Conservation (phyloP, 1,284 basidiomycete species). For the Athelia sp. region DNA sequence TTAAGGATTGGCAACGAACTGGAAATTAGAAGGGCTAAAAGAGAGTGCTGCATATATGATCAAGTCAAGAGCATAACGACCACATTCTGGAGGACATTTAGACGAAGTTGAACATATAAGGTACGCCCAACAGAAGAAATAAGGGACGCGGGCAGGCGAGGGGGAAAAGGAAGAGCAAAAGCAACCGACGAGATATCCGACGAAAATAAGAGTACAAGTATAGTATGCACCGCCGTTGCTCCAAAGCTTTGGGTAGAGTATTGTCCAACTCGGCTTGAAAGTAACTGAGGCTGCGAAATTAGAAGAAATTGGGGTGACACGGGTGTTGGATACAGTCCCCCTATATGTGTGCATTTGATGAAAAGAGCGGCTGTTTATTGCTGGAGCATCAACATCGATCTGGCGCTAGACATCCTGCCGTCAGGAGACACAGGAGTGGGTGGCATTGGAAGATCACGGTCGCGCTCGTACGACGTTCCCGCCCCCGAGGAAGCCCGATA, state of each 20-base stretch:
- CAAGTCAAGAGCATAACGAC: no score
- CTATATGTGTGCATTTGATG: no score
- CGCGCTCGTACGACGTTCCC: slow-evolving; percentile 52
- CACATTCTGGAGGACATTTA: no score
- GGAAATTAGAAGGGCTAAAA: no score
- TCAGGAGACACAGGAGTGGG: background rate
- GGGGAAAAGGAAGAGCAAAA: background rate
- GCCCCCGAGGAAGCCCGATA: slow-evolving; percentile 36
- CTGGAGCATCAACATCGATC: background rate
- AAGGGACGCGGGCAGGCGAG: background rate
- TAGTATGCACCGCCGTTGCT: background rate
- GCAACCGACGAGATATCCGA: background rate
- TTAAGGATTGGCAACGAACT: no score
- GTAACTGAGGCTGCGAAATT: background rate
- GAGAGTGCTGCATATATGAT: no score
- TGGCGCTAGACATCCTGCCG: background rate
- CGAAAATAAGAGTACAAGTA: slow-evolving; percentile 1
- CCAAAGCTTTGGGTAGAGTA: background rate
- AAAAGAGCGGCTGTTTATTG: background rate
- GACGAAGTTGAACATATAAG: no score
- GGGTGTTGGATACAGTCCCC: no score
- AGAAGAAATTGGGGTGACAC: background rate
- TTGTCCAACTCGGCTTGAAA: background rate
- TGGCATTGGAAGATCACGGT: slow-evolving; percentile 30
- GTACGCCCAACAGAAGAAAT: no score